Evolutionary conservation across 2,329 filamentous ascomycete species (phyloP).

Genomic region (Monilinia aucupariae): DNA sequence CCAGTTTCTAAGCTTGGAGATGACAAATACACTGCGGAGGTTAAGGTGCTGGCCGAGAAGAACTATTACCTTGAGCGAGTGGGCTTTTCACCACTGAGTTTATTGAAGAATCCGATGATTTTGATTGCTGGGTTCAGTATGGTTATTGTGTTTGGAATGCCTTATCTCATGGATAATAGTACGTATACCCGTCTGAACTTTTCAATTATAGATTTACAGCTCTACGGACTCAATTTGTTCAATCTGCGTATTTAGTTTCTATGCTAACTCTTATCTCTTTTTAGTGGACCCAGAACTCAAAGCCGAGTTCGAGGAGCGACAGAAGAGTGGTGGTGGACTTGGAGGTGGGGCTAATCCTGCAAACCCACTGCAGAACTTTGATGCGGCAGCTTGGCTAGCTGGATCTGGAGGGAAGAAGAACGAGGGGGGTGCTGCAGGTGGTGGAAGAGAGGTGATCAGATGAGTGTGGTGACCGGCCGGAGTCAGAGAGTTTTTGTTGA

Average conservation of each 20-base stretch:
- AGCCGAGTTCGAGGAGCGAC: constrained; percentile 86
- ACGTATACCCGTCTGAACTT: constrained; percentile 39
- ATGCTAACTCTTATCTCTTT: constrained; percentile 15
- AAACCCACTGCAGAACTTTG: constrained; percentile 54
- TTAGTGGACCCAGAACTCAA: constrained; percentile 94
- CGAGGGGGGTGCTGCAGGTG: constrained; percentile 16
- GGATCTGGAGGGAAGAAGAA: constrained; percentile 39
- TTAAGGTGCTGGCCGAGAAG: constrained; percentile 43
- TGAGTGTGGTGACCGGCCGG: constrained; percentile 6
- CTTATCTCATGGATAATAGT: constrained; percentile 95
- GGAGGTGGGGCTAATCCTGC: constrained; percentile 44
- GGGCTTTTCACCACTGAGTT: constrained; percentile 69
- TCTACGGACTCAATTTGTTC: not conserved
- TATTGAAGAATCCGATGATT: constrained; percentile 96
- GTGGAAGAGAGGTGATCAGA: constrained; percentile 27
- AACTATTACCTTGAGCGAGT: constrained; percentile 71
- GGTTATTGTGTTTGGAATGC: constrained; percentile 83
- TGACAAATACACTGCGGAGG: constrained; percentile 10
- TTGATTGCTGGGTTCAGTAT: constrained; percentile 81
- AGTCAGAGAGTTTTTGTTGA: not conserved
- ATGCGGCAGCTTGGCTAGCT: constrained; percentile 64
- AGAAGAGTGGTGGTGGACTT: constrained; percentile 50
- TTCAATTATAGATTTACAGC: not conserved
- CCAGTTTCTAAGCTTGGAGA: constrained; percentile 32
- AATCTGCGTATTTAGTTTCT: constrained; percentile 1